Percentiles rank a stretch among this genome's conserved stretches.
Evolutionary conservation across 352 stramenopile species (phyloP).

Genomic region (Pythium plurisporium): DNA sequence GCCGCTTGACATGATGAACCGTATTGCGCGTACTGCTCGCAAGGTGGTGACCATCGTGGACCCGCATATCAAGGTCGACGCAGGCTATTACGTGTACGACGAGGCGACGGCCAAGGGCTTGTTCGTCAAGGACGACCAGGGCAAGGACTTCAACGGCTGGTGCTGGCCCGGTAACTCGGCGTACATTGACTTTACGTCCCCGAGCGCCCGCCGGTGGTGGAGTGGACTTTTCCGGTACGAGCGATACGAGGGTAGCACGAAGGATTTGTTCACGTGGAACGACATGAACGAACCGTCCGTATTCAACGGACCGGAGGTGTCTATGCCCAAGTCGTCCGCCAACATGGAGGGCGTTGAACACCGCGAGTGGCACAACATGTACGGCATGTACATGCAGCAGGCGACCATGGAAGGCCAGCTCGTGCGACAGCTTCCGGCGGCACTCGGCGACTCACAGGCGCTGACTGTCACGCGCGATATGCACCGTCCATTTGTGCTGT

Average conservation of each 20-base stretch:
- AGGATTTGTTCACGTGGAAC: constrained; percentile 98
- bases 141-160: constrained; percentile 98
- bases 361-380: constrained; percentile 99
- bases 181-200: constrained; percentile 97
- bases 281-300: constrained; percentile 99
- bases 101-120: constrained; percentile 82
- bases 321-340: constrained; percentile 93
- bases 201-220: constrained; percentile 95
- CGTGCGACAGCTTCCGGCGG: constrained; percentile 55
- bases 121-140: constrained; percentile 96
- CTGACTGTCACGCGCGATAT: constrained; percentile 55
- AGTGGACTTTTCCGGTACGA: constrained; percentile 94
- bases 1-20: constrained; percentile 93
- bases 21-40: constrained; percentile 85
- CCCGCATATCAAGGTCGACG: constrained; percentile 98
- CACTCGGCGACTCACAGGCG: constrained; percentile 10
- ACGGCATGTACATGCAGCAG: constrained; percentile 97
- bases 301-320: constrained; percentile 99
- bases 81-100: constrained; percentile 91
- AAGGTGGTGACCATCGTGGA: constrained; percentile 99
- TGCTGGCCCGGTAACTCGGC: constrained; percentile 98
- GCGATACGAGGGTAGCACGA: constrained; percentile 92
- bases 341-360: constrained; percentile 95
- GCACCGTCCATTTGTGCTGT: constrained; percentile 97
- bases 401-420: constrained; percentile 93